phyloP scores from a whole-genome alignment of 306 rosid species.

The Cicer chorassanicum region DNA sequence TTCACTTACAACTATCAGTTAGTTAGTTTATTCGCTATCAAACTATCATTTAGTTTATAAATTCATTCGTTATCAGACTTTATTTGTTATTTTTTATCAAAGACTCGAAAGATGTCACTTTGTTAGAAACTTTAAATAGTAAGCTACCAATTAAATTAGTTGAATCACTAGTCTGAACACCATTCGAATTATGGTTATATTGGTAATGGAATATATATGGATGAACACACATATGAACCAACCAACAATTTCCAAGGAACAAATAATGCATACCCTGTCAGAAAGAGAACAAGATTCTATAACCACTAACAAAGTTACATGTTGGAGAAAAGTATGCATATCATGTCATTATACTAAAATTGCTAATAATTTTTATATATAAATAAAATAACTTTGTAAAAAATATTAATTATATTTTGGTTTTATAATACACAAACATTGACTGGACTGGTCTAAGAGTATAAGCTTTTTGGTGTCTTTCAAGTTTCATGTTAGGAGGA shows the following conservation, averaged over 20 bases:
- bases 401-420: not conserved
- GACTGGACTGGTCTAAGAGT: too few relatives aligned
- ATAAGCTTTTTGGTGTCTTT: not conserved
- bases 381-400: not conserved
- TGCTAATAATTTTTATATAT: not conserved
- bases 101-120: too few relatives aligned
- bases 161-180: constrained; percentile 17
- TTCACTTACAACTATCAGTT: too few relatives aligned
- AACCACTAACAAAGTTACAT: constrained; percentile 28
- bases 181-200: constrained; percentile 18
- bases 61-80: too few relatives aligned
- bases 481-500: not conserved
- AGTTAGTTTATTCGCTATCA: too few relatives aligned
- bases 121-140: constrained; percentile 5
- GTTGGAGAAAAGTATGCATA: not conserved
- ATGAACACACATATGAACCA: constrained; percentile 25
- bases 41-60: too few relatives aligned
- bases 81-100: too few relatives aligned
- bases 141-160: constrained; percentile 4
- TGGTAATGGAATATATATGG: constrained; percentile 3
- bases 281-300: constrained; percentile 30
- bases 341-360: not conserved
- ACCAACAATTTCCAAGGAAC: constrained; percentile 1
- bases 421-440: too few relatives aligned
- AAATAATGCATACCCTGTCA: not conserved